phyloP scores from a whole-genome alignment of 371 early-diverging fungal species.

The Apophysomyces variabilis region DNA sequence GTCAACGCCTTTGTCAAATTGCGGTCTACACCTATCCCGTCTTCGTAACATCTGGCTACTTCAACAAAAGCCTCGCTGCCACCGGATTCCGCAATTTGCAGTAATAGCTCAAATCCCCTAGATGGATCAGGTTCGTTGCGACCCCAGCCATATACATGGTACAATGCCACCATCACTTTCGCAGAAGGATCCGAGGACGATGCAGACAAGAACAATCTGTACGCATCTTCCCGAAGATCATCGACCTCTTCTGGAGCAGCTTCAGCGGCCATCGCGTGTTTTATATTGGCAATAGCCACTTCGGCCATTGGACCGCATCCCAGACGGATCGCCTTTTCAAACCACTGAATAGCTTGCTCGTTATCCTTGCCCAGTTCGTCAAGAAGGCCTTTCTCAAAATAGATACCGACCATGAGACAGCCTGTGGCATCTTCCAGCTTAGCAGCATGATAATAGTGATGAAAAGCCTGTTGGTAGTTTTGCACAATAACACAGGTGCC shows the following conservation, averaged over 20 bases:
- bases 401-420: constrained; percentile 24
- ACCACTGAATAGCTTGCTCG: constrained; percentile 20
- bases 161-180: constrained; percentile 31
- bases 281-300: constrained; percentile 26
- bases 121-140: constrained; percentile 14
- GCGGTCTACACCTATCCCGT: constrained; percentile 25
- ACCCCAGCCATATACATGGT: constrained; percentile 34
- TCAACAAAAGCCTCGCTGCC: constrained; percentile 20
- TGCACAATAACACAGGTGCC: constrained; percentile 18
- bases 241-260: background rate
- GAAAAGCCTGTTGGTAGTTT: constrained; percentile 22
- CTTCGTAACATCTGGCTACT: constrained; percentile 34
- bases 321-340: constrained; percentile 21
- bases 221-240: constrained; percentile 20
- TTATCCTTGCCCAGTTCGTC: constrained; percentile 15
- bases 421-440: constrained; percentile 16
- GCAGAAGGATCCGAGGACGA: constrained; percentile 8
- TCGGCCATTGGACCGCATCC: constrained; percentile 28
- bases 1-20: constrained; percentile 26
- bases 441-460: constrained; percentile 21
- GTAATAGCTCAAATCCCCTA: constrained; percentile 20
- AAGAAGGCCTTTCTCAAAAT: constrained; percentile 27
- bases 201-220: constrained; percentile 22
- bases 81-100: constrained; percentile 21
- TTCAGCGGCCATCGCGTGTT: constrained; percentile 18